phyloP scores from a whole-genome alignment of 106 monocot species.

The Dendrobium chrysotoxum region DNA sequence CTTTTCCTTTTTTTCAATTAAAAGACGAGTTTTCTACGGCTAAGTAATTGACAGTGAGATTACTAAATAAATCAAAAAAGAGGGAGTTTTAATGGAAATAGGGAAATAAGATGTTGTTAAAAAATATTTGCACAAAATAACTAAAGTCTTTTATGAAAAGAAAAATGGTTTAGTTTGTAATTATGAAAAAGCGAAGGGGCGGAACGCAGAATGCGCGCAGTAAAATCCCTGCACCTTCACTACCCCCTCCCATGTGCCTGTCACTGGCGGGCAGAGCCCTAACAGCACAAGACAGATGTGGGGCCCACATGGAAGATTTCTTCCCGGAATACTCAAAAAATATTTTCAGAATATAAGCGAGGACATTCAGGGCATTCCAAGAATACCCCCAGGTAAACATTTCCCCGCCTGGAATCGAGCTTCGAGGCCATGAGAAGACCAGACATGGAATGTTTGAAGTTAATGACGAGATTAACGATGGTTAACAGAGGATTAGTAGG shows the following conservation, averaged over 20 bases:
- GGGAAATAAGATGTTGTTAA: background rate
- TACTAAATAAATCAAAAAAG: no score
- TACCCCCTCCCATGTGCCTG: background rate
- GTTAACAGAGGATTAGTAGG: background rate
- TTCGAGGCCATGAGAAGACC: background rate
- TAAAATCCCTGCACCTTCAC: background rate
- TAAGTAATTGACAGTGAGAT: no score
- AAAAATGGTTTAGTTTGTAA: background rate
- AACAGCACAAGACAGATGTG: background rate
- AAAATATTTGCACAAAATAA: background rate
- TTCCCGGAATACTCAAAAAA: background rate
- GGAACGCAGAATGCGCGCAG: background rate
- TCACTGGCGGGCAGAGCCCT: conserved; percentile 2
- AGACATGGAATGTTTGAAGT: background rate
- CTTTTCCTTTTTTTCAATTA: no score
- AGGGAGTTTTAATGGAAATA: no score
- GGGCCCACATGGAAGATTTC: background rate
- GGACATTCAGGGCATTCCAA: background rate
- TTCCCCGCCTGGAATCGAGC: background rate
- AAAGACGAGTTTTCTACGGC: no score
- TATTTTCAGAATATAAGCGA: background rate
- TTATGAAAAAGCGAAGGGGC: background rate
- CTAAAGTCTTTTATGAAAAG: background rate
- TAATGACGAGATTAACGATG: background rate
- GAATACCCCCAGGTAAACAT: background rate